Conservation (phyloP, 164 flowering plant species). For the Sedum album region DNA sequence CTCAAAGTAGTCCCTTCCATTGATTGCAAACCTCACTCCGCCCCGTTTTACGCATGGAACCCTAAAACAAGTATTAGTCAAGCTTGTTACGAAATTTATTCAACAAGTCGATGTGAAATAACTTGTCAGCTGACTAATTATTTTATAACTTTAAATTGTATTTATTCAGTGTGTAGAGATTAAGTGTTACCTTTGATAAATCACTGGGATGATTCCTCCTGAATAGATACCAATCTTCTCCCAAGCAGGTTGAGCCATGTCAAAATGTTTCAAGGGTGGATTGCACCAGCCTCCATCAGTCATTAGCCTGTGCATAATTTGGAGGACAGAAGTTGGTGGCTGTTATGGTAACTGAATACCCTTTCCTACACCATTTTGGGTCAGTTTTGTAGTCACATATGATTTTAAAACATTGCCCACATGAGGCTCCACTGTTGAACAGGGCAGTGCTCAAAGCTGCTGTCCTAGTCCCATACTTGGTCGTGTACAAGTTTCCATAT, state of each 20-base stretch:
- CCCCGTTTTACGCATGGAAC: slow-evolving; percentile 77
- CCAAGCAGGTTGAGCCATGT: slow-evolving; percentile 97
- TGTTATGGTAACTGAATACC: slow-evolving; percentile 60
- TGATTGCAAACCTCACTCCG: slow-evolving; percentile 75
- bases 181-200: slow-evolving; percentile 48
- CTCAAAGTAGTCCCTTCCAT: slow-evolving; percentile 80
- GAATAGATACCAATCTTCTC: slow-evolving; percentile 72
- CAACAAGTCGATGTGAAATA: too few relatives aligned
- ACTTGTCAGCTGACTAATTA: too few relatives aligned
- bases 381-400: slow-evolving; percentile 49
- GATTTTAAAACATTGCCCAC: slow-evolving; percentile 74
- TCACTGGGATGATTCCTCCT: slow-evolving; percentile 80
- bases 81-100: background rate
- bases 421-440: slow-evolving; percentile 76
- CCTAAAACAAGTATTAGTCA: slow-evolving; percentile 28
- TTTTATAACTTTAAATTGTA: too few relatives aligned
- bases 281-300: slow-evolving; percentile 96
- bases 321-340: slow-evolving; percentile 96
- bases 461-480: slow-evolving; percentile 57
- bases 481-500: slow-evolving; percentile 54
- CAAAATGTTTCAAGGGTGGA: slow-evolving; percentile 82
- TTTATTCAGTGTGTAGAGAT: too few relatives aligned
- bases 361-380: slow-evolving; percentile 58
- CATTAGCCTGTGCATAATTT: slow-evolving; percentile 57
- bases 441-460: slow-evolving; percentile 80